A percentile compares a stretch with the other conserved stretches of the same genome.
Evolutionary conservation across 192 early-diverging fungal species (phyloP).

Genomic region (Podila clonocystis): DNA sequence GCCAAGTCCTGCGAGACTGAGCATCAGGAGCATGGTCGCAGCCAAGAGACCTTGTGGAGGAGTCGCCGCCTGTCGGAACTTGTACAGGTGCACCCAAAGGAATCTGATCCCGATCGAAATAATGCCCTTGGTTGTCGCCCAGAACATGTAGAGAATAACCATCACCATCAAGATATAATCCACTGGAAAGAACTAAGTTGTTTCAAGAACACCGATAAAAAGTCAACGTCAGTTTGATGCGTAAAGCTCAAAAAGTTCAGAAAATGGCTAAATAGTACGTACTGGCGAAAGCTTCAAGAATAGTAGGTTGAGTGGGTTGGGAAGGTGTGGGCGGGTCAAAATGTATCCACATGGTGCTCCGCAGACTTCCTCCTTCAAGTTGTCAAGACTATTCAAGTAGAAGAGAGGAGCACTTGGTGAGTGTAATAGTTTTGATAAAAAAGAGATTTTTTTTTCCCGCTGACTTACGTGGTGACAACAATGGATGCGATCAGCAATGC

Average conservation of each 20-base stretch:
- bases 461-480: constrained; percentile 27
- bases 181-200: constrained; percentile 58
- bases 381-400: constrained; percentile 54
- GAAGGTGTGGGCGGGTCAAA: constrained; percentile 55
- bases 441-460: not conserved
- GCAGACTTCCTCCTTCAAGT: constrained; percentile 60
- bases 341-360: constrained; percentile 67
- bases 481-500: constrained; percentile 28
- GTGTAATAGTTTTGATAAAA: not conserved
- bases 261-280: constrained; percentile 1
- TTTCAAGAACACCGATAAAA: not conserved
- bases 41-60: constrained; percentile 70
- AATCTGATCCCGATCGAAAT: constrained; percentile 66
- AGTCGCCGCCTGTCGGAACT: constrained; percentile 57
- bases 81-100: constrained; percentile 63
- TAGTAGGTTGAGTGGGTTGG: constrained; percentile 65
- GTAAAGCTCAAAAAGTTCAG: not conserved
- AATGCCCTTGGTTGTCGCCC: constrained; percentile 62
- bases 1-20: constrained; percentile 64
- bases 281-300: constrained; percentile 61
- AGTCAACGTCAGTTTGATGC: not conserved
- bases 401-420: not conserved
- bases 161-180: constrained; percentile 64
- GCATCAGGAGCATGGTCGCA: constrained; percentile 56
- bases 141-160: constrained; percentile 63